Evolutionary conservation across 768 basidiomycete genomes (phyloP), one percentile per base, ranked within the genome.

Genomic region (Trametes punicea): DNA sequence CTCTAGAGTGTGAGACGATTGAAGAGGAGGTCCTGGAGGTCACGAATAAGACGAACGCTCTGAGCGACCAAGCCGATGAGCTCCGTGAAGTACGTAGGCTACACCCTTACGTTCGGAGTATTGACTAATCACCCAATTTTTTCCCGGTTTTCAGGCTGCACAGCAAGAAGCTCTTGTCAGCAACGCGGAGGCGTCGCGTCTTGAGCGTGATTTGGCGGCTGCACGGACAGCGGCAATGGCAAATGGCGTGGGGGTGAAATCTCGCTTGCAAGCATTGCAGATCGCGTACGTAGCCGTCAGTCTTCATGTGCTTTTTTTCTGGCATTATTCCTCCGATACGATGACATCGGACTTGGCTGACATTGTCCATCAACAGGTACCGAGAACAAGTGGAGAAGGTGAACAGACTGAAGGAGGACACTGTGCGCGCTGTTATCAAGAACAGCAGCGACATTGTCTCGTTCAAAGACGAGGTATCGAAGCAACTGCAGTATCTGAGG

Each of bases 201-300:
- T 93, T 36, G 87, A 91, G 62, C 80, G 79, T 49, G 88, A 90
- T 57, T 70, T 92, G 8, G 84, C 84, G 2, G 81, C 86, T 48
- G 90, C 90, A 13, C 77, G 84, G 62, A 87, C 83, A 20, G 85
- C 86, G 2, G 89, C 89, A 13, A 76, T 88, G 50, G 83, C 88
- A 2, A 88, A 84, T 62, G 91, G 90, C n/a, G 83, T 90, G 68
- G 88, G 87, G 13, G 87, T 90, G 45, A 89, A 91, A 66, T 84
- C 87, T 18, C 79, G 87, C 53, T 72, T 93, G 9, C 88, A 91
- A 62, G 81, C 83, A 0, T 67, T 91, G 40, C 85, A 91, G 67
- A 87, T 93, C 66, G 81, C 84, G 90, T 90, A 67, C 69, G 81
- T 71, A 18, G 38, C 36, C 38, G 13, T n/a, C 25, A 36, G 23